Base-by-base conservation (phyloP, 140 eudicot genomes). In the Cichorium intybus region DNA sequence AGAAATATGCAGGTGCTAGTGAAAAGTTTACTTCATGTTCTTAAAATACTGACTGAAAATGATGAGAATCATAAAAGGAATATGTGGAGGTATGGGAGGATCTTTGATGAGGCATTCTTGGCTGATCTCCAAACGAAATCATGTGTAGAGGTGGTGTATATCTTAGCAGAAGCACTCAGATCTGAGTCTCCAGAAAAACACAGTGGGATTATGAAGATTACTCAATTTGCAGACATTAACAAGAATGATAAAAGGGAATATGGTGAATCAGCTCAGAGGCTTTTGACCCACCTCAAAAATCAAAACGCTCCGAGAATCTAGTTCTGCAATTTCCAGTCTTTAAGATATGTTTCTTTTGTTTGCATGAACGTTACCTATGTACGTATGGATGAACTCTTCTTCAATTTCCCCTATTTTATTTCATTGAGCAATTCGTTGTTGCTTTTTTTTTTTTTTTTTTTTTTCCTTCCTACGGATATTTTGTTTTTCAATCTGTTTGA, bases 151-250 rank as follows among this genome's bases (percentile, higher is more conserved):
- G 10, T 45, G 5, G 55, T 62, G 4, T 62, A 41, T 43, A 24
- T 27, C 14, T 46, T 62, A 15, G 56, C 55, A 14, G 69, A 62
- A 56, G 69, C 69, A 62, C 69, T 62, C 14, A 62, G 43, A 46
- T 41, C 56, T 2, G 69, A 26, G 55, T 41, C 26, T 2, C 68
- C 56, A 3, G 48, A 62, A 62, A 14, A 27, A 24, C 69, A 41
- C 16, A 24, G n/a, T 16, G 56, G 69, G 56, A 45, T 46, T 62
- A 24, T 62, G 56, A 21, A 45, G 41, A 62, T 62, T 22, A 24
- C 69, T 24, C 56, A 45, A 45, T 33, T 62, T 62, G 26, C 39
- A 46, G 26, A 26, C 27, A 15, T 45, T 62, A 45, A 41, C 2
- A 23, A 7, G 24, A 16, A 7, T 10, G 50, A 24, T 62, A 62